Evolutionary conservation across 2,329 filamentous ascomycete species (phyloP), one percentile per base, ranked within the genome.

Genomic region (Paecilomyces dactylethromorphus): DNA sequence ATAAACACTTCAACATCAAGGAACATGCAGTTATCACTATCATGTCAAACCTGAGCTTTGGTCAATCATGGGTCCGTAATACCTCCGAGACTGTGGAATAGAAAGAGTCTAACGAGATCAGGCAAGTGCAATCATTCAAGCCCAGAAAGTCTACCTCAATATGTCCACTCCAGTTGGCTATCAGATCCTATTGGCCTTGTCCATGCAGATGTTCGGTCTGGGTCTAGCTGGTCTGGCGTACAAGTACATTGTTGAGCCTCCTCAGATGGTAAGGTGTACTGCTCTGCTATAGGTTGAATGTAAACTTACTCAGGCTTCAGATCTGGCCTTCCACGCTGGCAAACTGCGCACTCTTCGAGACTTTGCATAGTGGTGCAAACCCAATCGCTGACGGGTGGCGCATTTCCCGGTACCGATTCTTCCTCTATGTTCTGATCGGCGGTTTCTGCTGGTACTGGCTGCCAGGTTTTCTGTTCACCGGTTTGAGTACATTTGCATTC

Each of bases 1-100:
- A 78, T 57, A 69, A 69, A 45, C 65, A 70, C 55, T 80, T 79
- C 66, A 80, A 79, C 61, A 75, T 79, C 66, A 80, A 80, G 60
- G 78, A 80, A 54, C 78, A 80, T 58, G 73, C 76, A 0, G 61
- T 79, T 13, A 71, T 79, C 35, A 77, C 78, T 39, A 78, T 80
- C 56, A 79, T 80, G 78, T 74, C 72, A 50, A 81, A 80, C 57
- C 73, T 80, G 15, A 75, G 74, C 12, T 80, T 80, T 62, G 77
- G 76, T 4, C 76, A 62, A 26, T 66, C 64, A 26, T 66, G 64
- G 64, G 61, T 63, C 39, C 26, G 53, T 57, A 22, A 2, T 24
- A 8, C 64, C 18, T n/a, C 7, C 4, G 39, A 45, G 5, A 45
- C 13, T 33, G 10, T 33, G 13, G 11, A 18, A 18, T 53, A 11